A percentile compares a stretch with the other conserved stretches of the same genome.
Conservation (phyloP, 176 grass and related monocot species). For the Aegilops umbellulata region DNA sequence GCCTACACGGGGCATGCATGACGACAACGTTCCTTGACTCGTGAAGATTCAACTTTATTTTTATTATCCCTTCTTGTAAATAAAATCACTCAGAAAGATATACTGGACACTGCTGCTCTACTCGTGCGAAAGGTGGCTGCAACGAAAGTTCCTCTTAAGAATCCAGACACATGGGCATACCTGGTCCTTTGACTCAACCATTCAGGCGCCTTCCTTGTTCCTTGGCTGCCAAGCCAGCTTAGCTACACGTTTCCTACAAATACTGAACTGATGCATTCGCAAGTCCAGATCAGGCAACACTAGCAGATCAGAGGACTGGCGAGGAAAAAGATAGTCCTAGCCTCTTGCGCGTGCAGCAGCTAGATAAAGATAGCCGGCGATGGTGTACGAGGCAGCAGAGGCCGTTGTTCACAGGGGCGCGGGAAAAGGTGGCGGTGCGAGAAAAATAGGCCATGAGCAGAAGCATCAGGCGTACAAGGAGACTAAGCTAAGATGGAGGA, state of each 20-base stretch:
- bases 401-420: not conserved
- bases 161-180: not conserved
- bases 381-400: not conserved
- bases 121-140: not conserved
- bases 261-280: not conserved
- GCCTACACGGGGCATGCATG: no score
- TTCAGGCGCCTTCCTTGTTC: not conserved
- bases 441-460: not conserved
- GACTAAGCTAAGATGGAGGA: not conserved
- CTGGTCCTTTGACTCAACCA: not conserved
- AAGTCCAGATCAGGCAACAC: not conserved
- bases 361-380: not conserved
- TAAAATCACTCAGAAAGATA: no score
- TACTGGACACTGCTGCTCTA: not conserved
- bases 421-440: not conserved
- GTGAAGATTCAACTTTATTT: no score
- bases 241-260: not conserved
- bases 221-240: conserved; percentile 31
- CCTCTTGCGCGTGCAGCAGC: not conserved
- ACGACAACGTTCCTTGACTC: no score
- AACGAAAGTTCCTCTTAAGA: not conserved
- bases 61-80: no score
- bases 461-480: not conserved
- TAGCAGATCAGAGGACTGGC: not conserved
- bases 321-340: not conserved